Evolutionary conservation across 2,329 filamentous ascomycete species (phyloP), one percentile per base, ranked within the genome.

Genomic region (Talaromyces marneffei): DNA sequence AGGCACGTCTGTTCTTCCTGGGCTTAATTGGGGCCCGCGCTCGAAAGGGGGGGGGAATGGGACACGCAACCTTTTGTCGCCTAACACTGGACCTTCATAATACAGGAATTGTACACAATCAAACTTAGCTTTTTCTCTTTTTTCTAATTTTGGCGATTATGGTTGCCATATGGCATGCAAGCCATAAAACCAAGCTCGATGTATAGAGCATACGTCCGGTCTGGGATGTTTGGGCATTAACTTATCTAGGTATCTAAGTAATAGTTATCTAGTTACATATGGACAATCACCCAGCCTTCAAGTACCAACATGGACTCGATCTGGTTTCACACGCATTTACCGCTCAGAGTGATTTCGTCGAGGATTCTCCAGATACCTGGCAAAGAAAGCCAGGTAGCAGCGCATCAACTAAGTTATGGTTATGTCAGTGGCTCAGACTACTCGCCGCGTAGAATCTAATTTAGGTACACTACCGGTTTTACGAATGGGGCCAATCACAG

Each of bases 1-100:
- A 57, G 59, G 54, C 35, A 42, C 52, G 57, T 61, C n/a, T 33
- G 4, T 52, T 48, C 44, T 48, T 29, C 29, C 44, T 48, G 14
- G 20, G 27, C 46, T 52, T 52, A 52, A 33, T 52, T 50, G 54
- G 55, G 46, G 35, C 25, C 62, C 56, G 50, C 40, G 39, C 35
- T 35, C 67, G 64, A 68, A 69, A 65, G 68, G 67, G 67, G 68
- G 65, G 54, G 52, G 35, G 23, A 35, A 57, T n/a, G 55, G 55
- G 44, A 59, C 57, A 59, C 57, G 57, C 57, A 59, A 59, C 25
- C 46, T 52, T n/a, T 58, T 58, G 55, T 42, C 55, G 55, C 42
- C 56, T 46, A 50, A 58, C n/a, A n/a, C 10, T 27, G 35, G 33
- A 20, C 14, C 52, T 40, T 9, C 31, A 40, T 16, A 18, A 23